Conservation (phyloP, 2,329 filamentous ascomycete genomes). For the Tolypocladium nubicola region DNA sequence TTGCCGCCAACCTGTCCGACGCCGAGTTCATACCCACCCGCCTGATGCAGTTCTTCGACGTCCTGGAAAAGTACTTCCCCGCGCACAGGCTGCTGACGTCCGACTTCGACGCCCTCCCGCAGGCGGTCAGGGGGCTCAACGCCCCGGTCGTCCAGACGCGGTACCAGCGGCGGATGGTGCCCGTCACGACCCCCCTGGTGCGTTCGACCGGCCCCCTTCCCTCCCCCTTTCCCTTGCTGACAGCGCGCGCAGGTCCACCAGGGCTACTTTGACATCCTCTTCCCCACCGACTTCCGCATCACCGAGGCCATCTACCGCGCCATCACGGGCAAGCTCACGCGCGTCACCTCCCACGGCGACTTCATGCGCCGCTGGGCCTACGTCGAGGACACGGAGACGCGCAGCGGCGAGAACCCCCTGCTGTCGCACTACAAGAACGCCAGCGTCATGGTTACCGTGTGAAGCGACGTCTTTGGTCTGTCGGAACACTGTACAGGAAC, state of each 20-base stretch:
- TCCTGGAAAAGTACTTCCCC: slow-evolving; percentile 80
- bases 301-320: slow-evolving; percentile 88
- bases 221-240: too few relatives aligned
- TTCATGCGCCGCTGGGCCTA: slow-evolving; percentile 88
- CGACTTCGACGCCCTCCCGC: slow-evolving; percentile 81
- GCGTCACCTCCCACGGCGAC: slow-evolving; percentile 76
- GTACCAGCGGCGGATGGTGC: slow-evolving; percentile 76
- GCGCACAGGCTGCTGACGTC: slow-evolving; percentile 79
- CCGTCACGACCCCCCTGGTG: slow-evolving; percentile 83
- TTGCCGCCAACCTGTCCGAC: slow-evolving; percentile 63
- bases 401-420: slow-evolving; percentile 86
- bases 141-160: slow-evolving; percentile 94
- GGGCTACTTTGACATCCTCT: slow-evolving; percentile 97
- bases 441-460: slow-evolving; percentile 81
- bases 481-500: neutral
- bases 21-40: slow-evolving; percentile 93
- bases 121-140: slow-evolving; percentile 75
- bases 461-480: slow-evolving; percentile 9
- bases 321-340: slow-evolving; percentile 83
- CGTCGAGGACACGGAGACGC: slow-evolving; percentile 78
- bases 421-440: slow-evolving; percentile 93
- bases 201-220: slow-evolving; percentile 21
- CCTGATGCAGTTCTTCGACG: slow-evolving; percentile 93
- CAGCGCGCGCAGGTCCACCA: slow-evolving; percentile 64
- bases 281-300: slow-evolving; percentile 88